phyloP scores from a whole-genome alignment of 331 rosid species.

The Dryas integrifolia region DNA sequence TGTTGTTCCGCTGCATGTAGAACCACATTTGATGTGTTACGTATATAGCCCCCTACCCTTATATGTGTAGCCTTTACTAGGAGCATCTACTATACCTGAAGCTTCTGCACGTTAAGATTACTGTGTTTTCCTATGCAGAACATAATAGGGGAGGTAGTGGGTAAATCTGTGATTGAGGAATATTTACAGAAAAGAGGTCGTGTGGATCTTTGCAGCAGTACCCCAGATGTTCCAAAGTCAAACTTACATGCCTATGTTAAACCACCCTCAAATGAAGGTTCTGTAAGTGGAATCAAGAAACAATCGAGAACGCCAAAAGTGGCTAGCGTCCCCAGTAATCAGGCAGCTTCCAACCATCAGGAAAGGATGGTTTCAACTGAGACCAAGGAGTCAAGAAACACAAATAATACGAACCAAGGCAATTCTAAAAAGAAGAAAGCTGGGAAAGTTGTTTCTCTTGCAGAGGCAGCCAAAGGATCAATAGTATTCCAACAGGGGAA shows the following conservation, averaged over 20 bases:
- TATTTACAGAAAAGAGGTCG: constrained; percentile 63
- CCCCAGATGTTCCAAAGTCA: constrained; percentile 43
- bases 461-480: constrained; percentile 88
- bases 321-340: constrained; percentile 28
- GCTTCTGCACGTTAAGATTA: constrained; percentile 1
- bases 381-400: constrained; percentile 38
- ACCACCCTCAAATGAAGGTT: constrained; percentile 58
- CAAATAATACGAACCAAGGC: constrained; percentile 55
- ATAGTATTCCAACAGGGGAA: constrained; percentile 87
- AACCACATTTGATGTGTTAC: background rate
- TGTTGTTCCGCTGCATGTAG: background rate
- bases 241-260: constrained; percentile 80
- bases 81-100: background rate
- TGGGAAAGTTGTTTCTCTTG: constrained; percentile 72
- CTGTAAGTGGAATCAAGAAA: constrained; percentile 57
- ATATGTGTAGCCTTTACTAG: background rate
- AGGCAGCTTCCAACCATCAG: constrained; percentile 28
- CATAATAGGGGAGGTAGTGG: constrained; percentile 74
- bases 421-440: constrained; percentile 77
- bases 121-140: constrained; percentile 51
- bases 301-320: constrained; percentile 51
- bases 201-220: constrained; percentile 36
- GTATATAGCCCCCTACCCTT: background rate
- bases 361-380: constrained; percentile 38
- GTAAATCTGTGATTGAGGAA: constrained; percentile 77